Base-by-base conservation (phyloP, 805 yeast genomes). In the Wickerhamomyces strasburgensis region DNA sequence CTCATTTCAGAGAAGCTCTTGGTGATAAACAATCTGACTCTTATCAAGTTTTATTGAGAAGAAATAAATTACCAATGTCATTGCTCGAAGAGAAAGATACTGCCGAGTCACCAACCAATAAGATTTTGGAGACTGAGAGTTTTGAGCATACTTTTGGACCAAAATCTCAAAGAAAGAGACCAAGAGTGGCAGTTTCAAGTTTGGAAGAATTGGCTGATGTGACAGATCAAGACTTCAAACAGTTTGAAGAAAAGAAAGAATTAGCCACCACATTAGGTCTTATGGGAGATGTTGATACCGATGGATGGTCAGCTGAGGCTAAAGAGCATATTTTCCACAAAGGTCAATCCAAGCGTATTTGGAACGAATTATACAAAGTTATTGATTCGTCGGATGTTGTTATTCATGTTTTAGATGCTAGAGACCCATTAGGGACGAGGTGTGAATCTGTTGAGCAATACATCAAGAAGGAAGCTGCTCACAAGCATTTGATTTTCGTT, bases 361-460 rank as follows among this genome's bases (percentile, higher is more conserved):
- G 98, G 98, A 93, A 93, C 62, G 98, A 90, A 61, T 71, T 90
- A 43, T 90, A 93, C 64, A 90, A 90, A 60, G 98, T 90, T 34
- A 88, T 90, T 51, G 98, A 90, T 63, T 90, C 98, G 9, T 87
- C 97, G 0, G 98, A 90, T 67, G 97, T 90, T 30, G 95, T 90
- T 27, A 84, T 90, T 42, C 97, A 93, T 54, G 98, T 93, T 17
- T 68, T 90, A 38, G 98, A 90, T 65, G 98, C 98, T 3, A 80
- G 98, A 65, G 97, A 90, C 67, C 98, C 98, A 16, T 57, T 88
- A 48, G 98, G 98, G 37, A 90, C 98, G 8, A 76, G 98, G 51
- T 90, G 98, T 72, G 80, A 73, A 51, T 75, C 94, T 3, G 96
- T 90, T 38, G 97, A 93, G 62, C 88, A 87, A 55, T 89, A 87